phyloP scores from a whole-genome alignment of 768 basidiomycete species.

The Chalciporus pseudorubinellus region DNA sequence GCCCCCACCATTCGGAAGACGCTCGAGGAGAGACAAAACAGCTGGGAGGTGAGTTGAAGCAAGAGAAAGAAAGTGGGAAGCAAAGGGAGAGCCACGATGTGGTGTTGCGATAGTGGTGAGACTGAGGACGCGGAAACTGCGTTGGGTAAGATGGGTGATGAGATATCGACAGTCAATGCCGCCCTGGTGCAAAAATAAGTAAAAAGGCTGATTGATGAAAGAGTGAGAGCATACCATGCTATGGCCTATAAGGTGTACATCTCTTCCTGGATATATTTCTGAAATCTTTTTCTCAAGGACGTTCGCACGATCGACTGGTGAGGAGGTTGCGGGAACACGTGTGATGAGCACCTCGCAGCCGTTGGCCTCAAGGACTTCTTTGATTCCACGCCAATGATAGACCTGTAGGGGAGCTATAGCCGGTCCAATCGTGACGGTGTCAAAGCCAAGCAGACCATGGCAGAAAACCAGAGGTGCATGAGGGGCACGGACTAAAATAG shows the following conservation, averaged over 20 bases:
- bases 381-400: conserved; percentile 95
- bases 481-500: conserved; percentile 63
- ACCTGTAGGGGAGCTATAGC: conserved; percentile 81
- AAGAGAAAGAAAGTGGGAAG: conserved; percentile 84
- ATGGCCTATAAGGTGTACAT: conserved; percentile 87
- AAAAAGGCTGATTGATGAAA: background rate
- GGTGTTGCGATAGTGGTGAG: conserved; percentile 95
- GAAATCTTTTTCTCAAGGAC: conserved; percentile 85
- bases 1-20: conserved; percentile 89
- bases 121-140: conserved; percentile 77
- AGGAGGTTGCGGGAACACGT: conserved; percentile 89
- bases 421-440: conserved; percentile 76
- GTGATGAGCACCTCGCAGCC: conserved; percentile 91
- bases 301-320: conserved; percentile 82
- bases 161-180: conserved; percentile 92
- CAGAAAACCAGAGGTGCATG: conserved; percentile 91
- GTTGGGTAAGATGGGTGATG: conserved; percentile 75
- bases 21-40: conserved; percentile 70
- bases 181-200: conserved; percentile 51
- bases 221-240: conserved; percentile 53
- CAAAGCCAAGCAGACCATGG: conserved; percentile 90
- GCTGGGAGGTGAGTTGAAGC: conserved; percentile 65
- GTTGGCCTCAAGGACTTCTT: conserved; percentile 85
- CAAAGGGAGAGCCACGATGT: conserved; percentile 91
- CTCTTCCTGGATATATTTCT: conserved; percentile 74